phyloP scores from a whole-genome alignment of 2,329 filamentous ascomycete species.

The Biscogniauxia mediterranea region DNA sequence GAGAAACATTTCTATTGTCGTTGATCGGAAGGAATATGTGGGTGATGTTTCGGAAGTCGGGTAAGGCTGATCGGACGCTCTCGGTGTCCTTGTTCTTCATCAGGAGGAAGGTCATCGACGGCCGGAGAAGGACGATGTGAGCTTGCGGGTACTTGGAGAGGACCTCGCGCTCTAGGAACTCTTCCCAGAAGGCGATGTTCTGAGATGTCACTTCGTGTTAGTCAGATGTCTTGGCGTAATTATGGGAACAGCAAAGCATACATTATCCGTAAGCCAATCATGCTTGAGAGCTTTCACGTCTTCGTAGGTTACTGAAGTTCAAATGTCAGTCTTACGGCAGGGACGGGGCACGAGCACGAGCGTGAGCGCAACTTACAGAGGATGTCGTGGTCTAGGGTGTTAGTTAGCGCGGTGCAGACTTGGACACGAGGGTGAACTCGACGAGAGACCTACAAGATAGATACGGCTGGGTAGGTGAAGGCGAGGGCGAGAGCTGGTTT shows the following conservation, averaged over 20 bases:
- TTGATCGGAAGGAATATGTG: conserved; percentile 97
- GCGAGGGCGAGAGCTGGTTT: conserved; percentile 32
- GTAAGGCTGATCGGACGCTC: conserved; percentile 65
- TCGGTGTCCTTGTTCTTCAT: conserved; percentile 66
- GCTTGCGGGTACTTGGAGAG: conserved; percentile 77
- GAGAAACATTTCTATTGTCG: conserved; percentile 71
- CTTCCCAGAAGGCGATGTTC: conserved; percentile 98
- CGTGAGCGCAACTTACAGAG: conserved; percentile 31
- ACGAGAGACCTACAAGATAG: conserved; percentile 42
- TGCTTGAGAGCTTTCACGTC: conserved; percentile 85
- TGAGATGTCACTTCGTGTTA: conserved; percentile 38
- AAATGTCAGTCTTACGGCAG: conserved; percentile 15
- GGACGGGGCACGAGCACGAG: neutral
- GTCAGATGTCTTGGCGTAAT: conserved; percentile 6
- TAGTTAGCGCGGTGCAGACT: conserved; percentile 8
- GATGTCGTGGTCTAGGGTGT: conserved; percentile 36
- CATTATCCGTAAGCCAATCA: conserved; percentile 97
- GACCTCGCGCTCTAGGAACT: conserved; percentile 89
- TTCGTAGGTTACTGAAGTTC: conserved; percentile 70
- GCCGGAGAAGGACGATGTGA: conserved; percentile 85
- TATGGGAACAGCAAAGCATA: conserved; percentile 41
- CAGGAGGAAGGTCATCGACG: conserved; percentile 89
- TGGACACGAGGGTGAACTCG: neutral
- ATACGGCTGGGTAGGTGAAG: conserved; percentile 41
- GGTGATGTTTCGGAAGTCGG: conserved; percentile 75